phyloP scores from a whole-genome alignment of 139 green algal species.

The Nannochloris sp. region DNA sequence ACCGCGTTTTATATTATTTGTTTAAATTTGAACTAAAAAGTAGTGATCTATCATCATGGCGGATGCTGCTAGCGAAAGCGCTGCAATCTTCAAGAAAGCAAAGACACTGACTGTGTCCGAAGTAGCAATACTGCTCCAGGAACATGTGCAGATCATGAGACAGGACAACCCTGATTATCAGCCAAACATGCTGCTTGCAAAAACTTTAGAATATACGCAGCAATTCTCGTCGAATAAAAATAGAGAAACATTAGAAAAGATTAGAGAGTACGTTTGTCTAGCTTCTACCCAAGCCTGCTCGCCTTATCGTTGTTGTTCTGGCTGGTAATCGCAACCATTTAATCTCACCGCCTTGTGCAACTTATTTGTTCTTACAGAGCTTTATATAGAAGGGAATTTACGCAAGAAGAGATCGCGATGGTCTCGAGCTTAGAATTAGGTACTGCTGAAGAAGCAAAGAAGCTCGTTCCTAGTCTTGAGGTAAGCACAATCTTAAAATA shows the following conservation, averaged over 20 bases:
- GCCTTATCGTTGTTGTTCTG: not conserved
- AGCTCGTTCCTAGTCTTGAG: constrained; percentile 25
- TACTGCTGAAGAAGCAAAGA: constrained; percentile 28
- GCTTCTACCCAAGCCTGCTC: not conserved
- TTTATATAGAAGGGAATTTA: constrained; percentile 7
- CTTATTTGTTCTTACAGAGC: constrained; percentile 12
- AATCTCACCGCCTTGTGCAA: not conserved
- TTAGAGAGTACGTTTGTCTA: constrained; percentile 27
- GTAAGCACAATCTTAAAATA: constrained; percentile 7
- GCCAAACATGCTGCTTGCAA: constrained; percentile 18
- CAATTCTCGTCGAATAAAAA: constrained; percentile 28
- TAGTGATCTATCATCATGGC: not conserved
- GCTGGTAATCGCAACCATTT: not conserved
- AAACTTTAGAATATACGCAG: constrained; percentile 32
- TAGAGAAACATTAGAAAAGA: constrained; percentile 21
- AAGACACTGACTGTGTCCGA: constrained; percentile 35
- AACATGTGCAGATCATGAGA: not conserved
- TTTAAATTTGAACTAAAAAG: no score
- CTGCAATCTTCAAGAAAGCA: not conserved
- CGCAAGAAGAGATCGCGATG: constrained; percentile 32
- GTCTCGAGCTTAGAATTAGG: constrained; percentile 26
- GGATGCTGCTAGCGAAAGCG: not conserved
- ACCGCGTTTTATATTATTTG: not conserved
- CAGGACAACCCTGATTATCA: constrained; percentile 9
- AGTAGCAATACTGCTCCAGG: constrained; percentile 26